phyloP scores from a whole-genome alignment of 148 eudicot species.

The Euryodendron excelsum region DNA sequence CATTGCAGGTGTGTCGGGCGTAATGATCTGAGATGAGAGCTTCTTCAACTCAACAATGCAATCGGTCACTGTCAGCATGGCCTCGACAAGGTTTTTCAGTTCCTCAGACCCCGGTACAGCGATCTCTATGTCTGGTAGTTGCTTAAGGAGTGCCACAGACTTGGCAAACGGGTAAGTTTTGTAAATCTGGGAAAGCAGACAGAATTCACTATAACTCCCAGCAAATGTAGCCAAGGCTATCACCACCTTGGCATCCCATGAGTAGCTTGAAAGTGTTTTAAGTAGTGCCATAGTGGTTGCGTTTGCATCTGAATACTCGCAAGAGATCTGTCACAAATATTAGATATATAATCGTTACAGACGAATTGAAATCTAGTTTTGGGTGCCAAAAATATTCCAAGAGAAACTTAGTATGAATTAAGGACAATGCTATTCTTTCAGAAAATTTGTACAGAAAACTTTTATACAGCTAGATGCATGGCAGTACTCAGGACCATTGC shows the following conservation, averaged over 20 bases:
- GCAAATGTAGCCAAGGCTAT: conserved; percentile 67
- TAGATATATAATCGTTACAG: too few species aligned
- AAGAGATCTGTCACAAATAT: conserved; percentile 37
- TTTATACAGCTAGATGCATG: too few species aligned
- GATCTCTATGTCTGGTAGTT: conserved; percentile 57
- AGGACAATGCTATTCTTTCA: too few species aligned
- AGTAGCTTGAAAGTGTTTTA: conserved; percentile 50
- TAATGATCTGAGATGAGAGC: conserved; percentile 28
- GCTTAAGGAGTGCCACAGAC: conserved; percentile 63
- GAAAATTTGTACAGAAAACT: too few species aligned
- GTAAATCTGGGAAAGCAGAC: conserved; percentile 70
- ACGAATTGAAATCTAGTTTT: too few species aligned
- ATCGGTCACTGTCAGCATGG: conserved; percentile 51
- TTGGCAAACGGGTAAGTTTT: conserved; percentile 63
- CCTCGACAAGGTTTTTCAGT: conserved; percentile 43
- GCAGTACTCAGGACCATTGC: too few species aligned
- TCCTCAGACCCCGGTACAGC: conserved; percentile 57
- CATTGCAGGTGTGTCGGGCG: conserved; percentile 32
- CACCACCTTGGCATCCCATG: conserved; percentile 80
- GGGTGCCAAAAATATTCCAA: too few species aligned
- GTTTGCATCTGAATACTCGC: conserved; percentile 58
- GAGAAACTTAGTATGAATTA: too few species aligned
- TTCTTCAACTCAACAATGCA: conserved; percentile 68
- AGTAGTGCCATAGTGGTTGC: conserved; percentile 50
- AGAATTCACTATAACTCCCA: conserved; percentile 70